phyloP scores from a whole-genome alignment of 345 rosid species.

The Xanthoceras sorbifolium region DNA sequence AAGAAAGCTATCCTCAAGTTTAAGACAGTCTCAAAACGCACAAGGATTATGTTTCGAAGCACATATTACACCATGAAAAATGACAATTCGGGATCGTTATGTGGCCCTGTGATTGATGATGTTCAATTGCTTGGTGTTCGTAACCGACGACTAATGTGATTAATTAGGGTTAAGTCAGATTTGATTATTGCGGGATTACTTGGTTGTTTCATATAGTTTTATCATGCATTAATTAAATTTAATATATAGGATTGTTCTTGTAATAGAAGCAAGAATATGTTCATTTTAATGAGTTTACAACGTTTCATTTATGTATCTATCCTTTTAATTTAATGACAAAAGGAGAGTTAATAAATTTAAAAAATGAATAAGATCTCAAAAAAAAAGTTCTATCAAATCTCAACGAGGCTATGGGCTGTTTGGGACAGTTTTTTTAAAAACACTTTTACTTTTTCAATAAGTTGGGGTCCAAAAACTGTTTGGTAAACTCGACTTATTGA shows the following conservation, averaged over 20 bases:
- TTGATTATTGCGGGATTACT: too few relatives aligned
- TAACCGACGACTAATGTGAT: conserved; percentile 7
- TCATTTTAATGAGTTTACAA: background rate
- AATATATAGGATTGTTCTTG: background rate
- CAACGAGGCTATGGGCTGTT: too few relatives aligned
- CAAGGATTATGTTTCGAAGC: conserved; percentile 48
- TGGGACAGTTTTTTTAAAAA: too few relatives aligned
- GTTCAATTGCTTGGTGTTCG: conserved; percentile 35
- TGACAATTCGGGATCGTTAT: conserved; percentile 45
- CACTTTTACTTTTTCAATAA: too few relatives aligned
- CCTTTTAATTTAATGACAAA: background rate
- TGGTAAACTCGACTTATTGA: too few relatives aligned
- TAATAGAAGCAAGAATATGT: background rate
- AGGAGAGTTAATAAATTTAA: background rate
- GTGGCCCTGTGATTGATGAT: conserved; percentile 57
- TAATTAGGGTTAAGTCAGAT: background rate
- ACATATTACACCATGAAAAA: conserved; percentile 44
- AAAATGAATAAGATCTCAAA: too few relatives aligned
- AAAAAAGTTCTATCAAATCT: too few relatives aligned
- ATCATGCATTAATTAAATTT: background rate
- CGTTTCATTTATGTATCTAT: background rate
- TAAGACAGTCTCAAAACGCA: conserved; percentile 30
- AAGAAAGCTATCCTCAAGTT: conserved; percentile 38
- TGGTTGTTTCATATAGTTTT: background rate
- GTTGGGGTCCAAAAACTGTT: too few relatives aligned